Evolutionary conservation across 192 early-diverging fungal genomes (phyloP), one percentile per base, ranked within the genome.

Genomic region (Coemansia sp.): DNA sequence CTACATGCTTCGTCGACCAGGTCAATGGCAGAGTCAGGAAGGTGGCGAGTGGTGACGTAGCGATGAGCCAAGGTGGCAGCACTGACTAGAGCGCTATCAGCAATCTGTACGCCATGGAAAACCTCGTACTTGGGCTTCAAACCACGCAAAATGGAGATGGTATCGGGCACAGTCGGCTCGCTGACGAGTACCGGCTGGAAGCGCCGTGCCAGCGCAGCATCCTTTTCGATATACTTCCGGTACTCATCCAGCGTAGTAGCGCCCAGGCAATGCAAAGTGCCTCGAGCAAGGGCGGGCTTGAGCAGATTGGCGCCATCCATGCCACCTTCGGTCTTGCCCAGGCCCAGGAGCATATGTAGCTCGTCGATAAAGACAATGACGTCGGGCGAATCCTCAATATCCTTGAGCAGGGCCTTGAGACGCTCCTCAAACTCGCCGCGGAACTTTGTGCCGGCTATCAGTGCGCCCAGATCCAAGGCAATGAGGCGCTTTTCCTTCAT

Each of bases 21-120:
- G 71, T 93, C 91, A 55, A 93, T 93, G 14, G 91, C 91, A 55
- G 92, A 92, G 76, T 93, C 91, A 0, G 91, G 91, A 43, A 92
- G 69, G 65, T 88, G 90, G 1, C 89, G 79, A 23, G 86, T 83
- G 2, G 87, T 86, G 35, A 93, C 87, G 60, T 92, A 93, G 38
- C 91, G 86, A 62, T 93, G 87, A 9, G 88, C 85, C 46, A 89
- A 84, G 26, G 86, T 85, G 0, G 90, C 90, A 7, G 91, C 90
- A 5, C 85, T 84, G 3, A 92, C 86, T 5, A 93, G 60, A 7
- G 91, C 88, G 48, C 85, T 84, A 50, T 93, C 91, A 2, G 85
- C 84, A 53, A 93, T 90, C 55, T 87, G 87, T 24, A 93, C 89
- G 60, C 90, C 91, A 59, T 93, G 90, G 59, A 91, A 87, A 18